Percentiles rank a stretch among this genome's conserved stretches.
These are phyloP conservation scores for Sporothrix sp. DNA, from an alignment of 2,329 filamentous ascomycete genomes.

Conservation along the genomic window DNA sequence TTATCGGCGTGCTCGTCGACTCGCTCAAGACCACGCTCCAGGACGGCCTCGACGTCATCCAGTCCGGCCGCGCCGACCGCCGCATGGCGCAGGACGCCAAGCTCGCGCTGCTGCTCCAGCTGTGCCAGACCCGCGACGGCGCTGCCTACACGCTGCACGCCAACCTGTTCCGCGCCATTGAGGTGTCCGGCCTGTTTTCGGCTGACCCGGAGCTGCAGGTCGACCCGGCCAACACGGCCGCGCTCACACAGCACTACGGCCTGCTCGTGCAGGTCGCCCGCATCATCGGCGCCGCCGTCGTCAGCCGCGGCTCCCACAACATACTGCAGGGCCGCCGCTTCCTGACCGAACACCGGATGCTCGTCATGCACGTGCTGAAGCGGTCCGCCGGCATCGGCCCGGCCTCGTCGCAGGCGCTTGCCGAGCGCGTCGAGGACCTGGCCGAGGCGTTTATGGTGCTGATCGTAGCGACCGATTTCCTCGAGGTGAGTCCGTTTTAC, in stretches of 20 bases:
- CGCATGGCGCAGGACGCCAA: conserved; percentile 56
- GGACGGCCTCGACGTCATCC: conserved; percentile 50
- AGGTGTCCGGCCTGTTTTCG: conserved; percentile 73
- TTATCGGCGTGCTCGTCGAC: conserved; percentile 82
- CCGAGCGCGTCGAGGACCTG: conserved; percentile 60
- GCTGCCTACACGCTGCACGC: conserved; percentile 81
- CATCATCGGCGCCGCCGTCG: conserved; percentile 70
- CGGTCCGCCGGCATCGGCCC: conserved; percentile 63
- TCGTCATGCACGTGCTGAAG: conserved; percentile 86
- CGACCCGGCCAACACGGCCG: conserved; percentile 29
- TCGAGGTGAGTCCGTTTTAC: conserved; percentile 56
- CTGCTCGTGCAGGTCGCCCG: conserved; percentile 72
- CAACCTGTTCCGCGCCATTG: conserved; percentile 73
- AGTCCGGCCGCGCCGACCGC: conserved; percentile 31
- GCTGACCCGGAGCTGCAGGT: conserved; percentile 89
- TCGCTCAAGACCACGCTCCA: conserved; percentile 67
- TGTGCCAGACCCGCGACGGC: conserved; percentile 75
- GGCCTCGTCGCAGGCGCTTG: conserved; percentile 29
- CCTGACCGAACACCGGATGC: conserved; percentile 68
- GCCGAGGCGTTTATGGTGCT: conserved; percentile 79
- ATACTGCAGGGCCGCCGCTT: conserved; percentile 71
- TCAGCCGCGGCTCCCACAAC: conserved; percentile 75
- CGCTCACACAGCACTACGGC: conserved; percentile 72
- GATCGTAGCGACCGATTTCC: conserved; percentile 71
- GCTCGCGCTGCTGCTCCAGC: conserved; percentile 70